Evolutionary conservation across 2,329 filamentous ascomycete species (phyloP).

Genomic region (Cytospora schulzeri): DNA sequence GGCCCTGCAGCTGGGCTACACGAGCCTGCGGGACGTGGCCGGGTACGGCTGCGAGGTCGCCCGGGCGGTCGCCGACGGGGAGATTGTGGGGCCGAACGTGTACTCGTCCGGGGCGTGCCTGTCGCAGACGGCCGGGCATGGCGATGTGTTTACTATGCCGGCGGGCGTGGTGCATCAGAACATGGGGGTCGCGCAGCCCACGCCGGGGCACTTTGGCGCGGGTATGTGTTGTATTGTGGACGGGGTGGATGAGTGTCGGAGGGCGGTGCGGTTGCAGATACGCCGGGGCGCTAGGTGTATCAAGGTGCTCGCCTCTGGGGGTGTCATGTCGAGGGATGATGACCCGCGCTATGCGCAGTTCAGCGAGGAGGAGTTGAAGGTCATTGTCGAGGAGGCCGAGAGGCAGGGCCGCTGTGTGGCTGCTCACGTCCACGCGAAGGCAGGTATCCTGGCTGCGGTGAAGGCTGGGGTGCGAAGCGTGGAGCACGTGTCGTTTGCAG

Average conservation of each 20-base stretch:
- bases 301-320: conserved; percentile 45
- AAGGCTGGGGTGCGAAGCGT: conserved; percentile 42
- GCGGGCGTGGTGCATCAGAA: conserved; percentile 40
- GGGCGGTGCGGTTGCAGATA: conserved; percentile 43
- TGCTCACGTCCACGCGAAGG: conserved; percentile 45
- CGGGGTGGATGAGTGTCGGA: conserved; percentile 44
- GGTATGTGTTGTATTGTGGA: conserved; percentile 37
- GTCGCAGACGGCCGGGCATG: conserved; percentile 40
- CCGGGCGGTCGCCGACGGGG: conserved; percentile 37
- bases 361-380: conserved; percentile 41
- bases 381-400: conserved; percentile 42
- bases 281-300: conserved; percentile 44
- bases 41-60: conserved; percentile 39
- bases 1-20: conserved; percentile 42
- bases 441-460: conserved; percentile 43
- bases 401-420: conserved; percentile 42
- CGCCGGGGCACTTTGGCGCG: conserved; percentile 37
- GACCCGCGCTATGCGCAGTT: conserved; percentile 44
- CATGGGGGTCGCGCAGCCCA: conserved; percentile 37
- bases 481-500: conserved; percentile 45
- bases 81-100: conserved; percentile 39
- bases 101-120: conserved; percentile 39
- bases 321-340: conserved; percentile 44
- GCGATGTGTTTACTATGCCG: conserved; percentile 40
- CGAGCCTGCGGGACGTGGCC: conserved; percentile 39